Percentiles rank a stretch among this genome's conserved stretches.
These are phyloP conservation scores for Antarctomyces pellizariae DNA, from an alignment of 495 filamentous ascomycete species.

Conservation along the genomic window DNA sequence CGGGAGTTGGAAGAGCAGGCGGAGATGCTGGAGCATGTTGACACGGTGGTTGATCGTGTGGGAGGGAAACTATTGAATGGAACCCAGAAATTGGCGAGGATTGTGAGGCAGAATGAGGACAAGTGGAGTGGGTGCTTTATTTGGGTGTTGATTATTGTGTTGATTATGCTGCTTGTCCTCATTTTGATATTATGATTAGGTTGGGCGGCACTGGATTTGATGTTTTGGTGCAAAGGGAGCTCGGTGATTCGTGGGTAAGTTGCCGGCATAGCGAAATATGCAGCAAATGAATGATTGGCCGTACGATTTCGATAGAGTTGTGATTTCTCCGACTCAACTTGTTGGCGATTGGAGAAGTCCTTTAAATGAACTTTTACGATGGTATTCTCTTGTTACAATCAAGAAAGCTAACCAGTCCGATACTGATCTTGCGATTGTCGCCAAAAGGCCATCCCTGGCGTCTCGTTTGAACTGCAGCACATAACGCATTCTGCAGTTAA, in stretches of 20 bases:
- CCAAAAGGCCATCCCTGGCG: too few species aligned
- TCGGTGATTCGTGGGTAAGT: not conserved
- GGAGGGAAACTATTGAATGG: constrained; percentile 68
- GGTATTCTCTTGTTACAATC: too few species aligned
- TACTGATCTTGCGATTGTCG: too few species aligned
- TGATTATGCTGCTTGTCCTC: constrained; percentile 65
- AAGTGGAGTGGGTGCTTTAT: constrained; percentile 81
- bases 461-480: too few species aligned
- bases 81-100: constrained; percentile 58
- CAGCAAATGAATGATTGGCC: not conserved
- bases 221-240: constrained; percentile 2
- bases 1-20: constrained; percentile 84
- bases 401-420: too few species aligned
- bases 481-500: too few species aligned
- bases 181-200: constrained; percentile 23
- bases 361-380: too few species aligned
- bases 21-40: constrained; percentile 56
- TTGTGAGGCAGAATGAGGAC: constrained; percentile 87
- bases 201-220: not conserved
- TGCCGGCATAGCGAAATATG: constrained; percentile 1
- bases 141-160: constrained; percentile 56
- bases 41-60: constrained; percentile 63
- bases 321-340: too few species aligned
- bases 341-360: too few species aligned
- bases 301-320: too few species aligned